A percentile compares a stretch with the other conserved stretches of the same genome.
phyloP scores from a whole-genome alignment of 768 basidiomycete species.

The Glaciozyma antarctica region DNA sequence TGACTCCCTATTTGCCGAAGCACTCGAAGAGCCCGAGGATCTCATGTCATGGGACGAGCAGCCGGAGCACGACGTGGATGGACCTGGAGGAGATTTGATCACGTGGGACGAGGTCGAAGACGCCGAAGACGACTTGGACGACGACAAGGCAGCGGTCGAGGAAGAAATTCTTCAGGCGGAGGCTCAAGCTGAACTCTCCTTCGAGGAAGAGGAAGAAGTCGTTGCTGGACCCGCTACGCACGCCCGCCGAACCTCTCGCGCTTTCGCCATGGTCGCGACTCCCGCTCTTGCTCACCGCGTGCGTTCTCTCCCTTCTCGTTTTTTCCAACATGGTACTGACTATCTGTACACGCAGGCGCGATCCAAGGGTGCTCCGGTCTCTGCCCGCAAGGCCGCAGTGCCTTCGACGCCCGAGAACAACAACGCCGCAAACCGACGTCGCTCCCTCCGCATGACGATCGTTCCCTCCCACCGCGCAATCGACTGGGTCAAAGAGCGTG shows the following conservation, averaged over 20 bases:
- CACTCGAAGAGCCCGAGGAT: background rate
- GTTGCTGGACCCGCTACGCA: background rate
- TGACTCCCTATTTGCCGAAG: background rate
- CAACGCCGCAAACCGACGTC: background rate
- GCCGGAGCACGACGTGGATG: background rate
- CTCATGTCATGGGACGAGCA: background rate
- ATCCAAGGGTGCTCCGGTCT: background rate
- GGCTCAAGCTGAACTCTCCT: too few species aligned
- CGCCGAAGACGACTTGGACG: background rate
- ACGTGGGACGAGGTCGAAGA: conserved; percentile 1
- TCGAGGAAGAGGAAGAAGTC: background rate
- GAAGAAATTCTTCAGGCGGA: too few species aligned
- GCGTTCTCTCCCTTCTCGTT: background rate
- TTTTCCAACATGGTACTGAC: background rate
- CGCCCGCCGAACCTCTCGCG: background rate
- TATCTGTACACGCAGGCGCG: background rate
- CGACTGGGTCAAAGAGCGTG: background rate
- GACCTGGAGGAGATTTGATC: background rate
- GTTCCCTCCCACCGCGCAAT: background rate
- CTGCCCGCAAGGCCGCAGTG: background rate
- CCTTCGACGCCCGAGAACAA: too few species aligned
- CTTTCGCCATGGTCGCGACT: background rate
- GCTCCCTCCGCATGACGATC: conserved; percentile 1
- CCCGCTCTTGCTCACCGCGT: background rate
- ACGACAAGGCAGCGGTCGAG: background rate